A percentile compares a stretch with the other conserved stretches of the same genome.
These are phyloP conservation scores for Sambucus nigra DNA, from an alignment of 129 eudicot genomes.

Conservation along the genomic window DNA sequence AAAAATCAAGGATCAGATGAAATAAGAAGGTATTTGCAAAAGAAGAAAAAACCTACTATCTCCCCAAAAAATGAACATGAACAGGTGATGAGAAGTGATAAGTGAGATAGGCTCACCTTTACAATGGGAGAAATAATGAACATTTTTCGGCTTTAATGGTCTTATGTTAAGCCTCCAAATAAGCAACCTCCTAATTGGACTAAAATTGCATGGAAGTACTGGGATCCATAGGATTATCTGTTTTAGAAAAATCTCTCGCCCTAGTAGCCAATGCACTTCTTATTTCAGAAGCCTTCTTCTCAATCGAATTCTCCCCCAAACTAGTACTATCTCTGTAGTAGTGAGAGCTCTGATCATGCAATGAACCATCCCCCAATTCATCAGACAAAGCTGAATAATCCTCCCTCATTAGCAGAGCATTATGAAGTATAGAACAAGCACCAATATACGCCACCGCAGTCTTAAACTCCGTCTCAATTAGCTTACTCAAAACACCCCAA, in stretches of 20 bases:
- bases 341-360: constrained; percentile 3
- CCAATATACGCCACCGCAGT: constrained; percentile 68
- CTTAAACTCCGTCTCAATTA: constrained; percentile 43
- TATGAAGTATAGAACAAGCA: constrained; percentile 83
- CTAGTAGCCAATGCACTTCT: constrained; percentile 65
- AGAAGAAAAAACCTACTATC: too few relatives aligned
- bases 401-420: constrained; percentile 66
- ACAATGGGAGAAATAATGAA: too few relatives aligned
- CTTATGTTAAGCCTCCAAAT: not conserved
- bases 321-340: constrained; percentile 2
- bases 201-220: not conserved
- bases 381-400: constrained; percentile 60
- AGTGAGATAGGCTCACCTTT: too few relatives aligned
- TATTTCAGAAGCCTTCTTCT: constrained; percentile 31
- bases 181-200: constrained; percentile 4
- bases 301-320: constrained; percentile 19
- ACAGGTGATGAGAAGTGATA: too few relatives aligned
- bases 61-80: too few relatives aligned
- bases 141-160: too few relatives aligned
- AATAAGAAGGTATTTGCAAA: too few relatives aligned
- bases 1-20: too few relatives aligned
- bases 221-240: not conserved
- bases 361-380: constrained; percentile 21
- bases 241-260: constrained; percentile 20
- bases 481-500: constrained; percentile 73